These are phyloP conservation scores for Iodosphaeria phyllophila DNA, from an alignment of 2,329 filamentous ascomycete genomes.

Conservation along the genomic window DNA sequence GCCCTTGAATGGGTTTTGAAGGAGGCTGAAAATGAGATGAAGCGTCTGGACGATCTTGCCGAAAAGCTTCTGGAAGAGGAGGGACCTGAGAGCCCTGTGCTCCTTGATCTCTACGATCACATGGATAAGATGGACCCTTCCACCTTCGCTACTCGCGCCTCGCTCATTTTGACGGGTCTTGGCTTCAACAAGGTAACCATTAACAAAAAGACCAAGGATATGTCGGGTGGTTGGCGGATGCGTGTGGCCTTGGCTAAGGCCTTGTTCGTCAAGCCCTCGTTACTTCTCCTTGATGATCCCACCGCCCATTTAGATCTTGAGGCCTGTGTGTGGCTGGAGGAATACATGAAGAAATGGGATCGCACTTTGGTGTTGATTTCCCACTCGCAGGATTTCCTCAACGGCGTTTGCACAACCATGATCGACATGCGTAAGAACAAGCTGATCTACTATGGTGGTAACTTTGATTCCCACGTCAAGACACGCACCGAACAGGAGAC, in stretches of 20 bases:
- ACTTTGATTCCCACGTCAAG: conserved; percentile 98
- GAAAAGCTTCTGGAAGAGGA: conserved; percentile 84
- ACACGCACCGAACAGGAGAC: conserved; percentile 83
- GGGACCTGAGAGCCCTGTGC: conserved; percentile 73
- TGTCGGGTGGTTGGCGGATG: conserved; percentile 99
- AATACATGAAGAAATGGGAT: conserved; percentile 99
- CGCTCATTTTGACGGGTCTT: conserved; percentile 92
- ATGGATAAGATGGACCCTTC: conserved; percentile 98
- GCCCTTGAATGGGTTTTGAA: conserved; percentile 94
- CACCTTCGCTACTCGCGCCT: conserved; percentile 88
- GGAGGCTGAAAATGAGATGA: conserved; percentile 78
- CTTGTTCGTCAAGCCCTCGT: conserved; percentile 91
- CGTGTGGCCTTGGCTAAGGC: conserved; percentile 95
- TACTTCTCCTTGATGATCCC: conserved; percentile 91
- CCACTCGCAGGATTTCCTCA: conserved; percentile 97
- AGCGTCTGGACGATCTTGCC: conserved; percentile 70
- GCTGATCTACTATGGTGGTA: conserved; percentile 96
- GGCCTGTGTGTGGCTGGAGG: conserved; percentile 98
- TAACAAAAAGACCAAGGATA: conserved; percentile 99
- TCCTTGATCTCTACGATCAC: conserved; percentile 96
- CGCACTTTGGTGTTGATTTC: conserved; percentile 91
- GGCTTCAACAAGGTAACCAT: conserved; percentile 98
- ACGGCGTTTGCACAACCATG: conserved; percentile 97
- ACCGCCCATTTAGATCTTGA: conserved; percentile 98
- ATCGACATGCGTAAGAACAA: conserved; percentile 87